Percentiles rank a stretch among this genome's conserved stretches.
These are phyloP conservation scores for Ustilago sp. DNA, from an alignment of 1,284 basidiomycete species.

Conservation along the genomic window DNA sequence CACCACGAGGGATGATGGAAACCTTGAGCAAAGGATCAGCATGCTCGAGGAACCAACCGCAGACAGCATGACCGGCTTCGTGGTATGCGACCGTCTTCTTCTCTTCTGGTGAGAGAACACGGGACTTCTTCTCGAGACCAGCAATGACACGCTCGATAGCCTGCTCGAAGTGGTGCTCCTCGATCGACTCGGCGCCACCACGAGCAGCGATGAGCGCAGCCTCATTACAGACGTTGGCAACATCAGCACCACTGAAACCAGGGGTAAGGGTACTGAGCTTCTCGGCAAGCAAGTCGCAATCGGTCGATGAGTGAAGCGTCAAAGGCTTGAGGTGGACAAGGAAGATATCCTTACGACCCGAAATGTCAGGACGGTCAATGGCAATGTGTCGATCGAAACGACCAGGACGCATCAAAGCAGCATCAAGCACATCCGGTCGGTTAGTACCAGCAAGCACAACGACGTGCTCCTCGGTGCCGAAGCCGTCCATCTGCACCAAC, in stretches of 20 bases:
- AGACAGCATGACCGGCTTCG: constrained; percentile 97
- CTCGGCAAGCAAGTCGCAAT: constrained; percentile 71
- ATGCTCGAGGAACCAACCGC: constrained; percentile 97
- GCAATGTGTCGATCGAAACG: constrained; percentile 97
- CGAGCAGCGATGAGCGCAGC: constrained; percentile 95
- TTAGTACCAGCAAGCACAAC: constrained; percentile 98
- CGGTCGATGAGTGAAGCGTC: constrained; percentile 68
- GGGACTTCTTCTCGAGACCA: constrained; percentile 93
- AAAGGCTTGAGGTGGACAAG: constrained; percentile 90
- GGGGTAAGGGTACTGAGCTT: constrained; percentile 96
- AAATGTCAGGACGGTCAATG: constrained; percentile 94
- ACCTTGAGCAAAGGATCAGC: constrained; percentile 97
- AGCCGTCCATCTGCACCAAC: constrained; percentile 99
- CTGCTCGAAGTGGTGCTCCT: constrained; percentile 90
- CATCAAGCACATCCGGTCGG: constrained; percentile 93
- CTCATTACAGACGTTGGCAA: constrained; percentile 99
- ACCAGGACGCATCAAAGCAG: constrained; percentile 93
- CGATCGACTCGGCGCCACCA: constrained; percentile 81
- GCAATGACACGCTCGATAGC: constrained; percentile 99
- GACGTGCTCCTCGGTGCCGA: constrained; percentile 93
- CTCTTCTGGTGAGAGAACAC: constrained; percentile 92
- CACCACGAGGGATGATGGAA: constrained; percentile 96
- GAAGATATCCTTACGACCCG: constrained; percentile 93
- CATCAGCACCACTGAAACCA: constrained; percentile 97
- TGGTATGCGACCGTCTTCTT: constrained; percentile 99